These are phyloP conservation scores for Mortierella sp. DNA, from an alignment of 371 early-diverging fungal species.

Conservation along the genomic window DNA sequence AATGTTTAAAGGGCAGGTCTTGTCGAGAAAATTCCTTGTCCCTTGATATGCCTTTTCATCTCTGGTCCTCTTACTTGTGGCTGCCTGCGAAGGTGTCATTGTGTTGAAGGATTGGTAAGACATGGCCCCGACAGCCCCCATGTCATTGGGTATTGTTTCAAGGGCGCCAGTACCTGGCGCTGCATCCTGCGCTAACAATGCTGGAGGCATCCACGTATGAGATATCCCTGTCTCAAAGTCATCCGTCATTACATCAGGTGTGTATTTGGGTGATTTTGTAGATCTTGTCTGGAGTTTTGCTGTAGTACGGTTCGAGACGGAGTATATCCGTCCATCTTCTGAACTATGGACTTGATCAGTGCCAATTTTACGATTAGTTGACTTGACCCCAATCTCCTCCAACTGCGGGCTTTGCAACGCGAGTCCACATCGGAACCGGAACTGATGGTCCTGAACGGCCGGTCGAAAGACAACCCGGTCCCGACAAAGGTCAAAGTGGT, in stretches of 20 bases:
- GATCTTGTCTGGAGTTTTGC: no score
- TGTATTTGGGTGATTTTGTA: no score
- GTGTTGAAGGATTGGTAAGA: neutral
- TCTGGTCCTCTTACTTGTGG: neutral
- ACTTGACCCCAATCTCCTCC: constrained; percentile 28
- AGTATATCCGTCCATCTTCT: neutral
- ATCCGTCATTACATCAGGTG: no score
- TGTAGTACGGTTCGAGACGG: neutral
- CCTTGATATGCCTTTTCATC: constrained; percentile 30
- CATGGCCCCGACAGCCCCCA: no score
- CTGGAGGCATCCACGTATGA: neutral
- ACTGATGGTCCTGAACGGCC: constrained; percentile 15
- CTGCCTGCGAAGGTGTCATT: neutral
- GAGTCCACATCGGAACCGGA: constrained; percentile 32
- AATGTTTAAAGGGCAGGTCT: constrained; percentile 28
- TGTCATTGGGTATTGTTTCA: no score
- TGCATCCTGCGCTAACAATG: no score
- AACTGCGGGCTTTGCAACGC: constrained; percentile 41
- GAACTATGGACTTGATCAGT: constrained; percentile 8
- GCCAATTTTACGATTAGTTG: neutral
- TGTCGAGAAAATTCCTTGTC: constrained; percentile 41
- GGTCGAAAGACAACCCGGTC: constrained; percentile 44
- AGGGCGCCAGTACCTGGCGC: no score
- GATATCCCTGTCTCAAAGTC: neutral
- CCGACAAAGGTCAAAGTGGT: constrained; percentile 33